Conservation (phyloP, 495 filamentous ascomycete species). For the Talaromyces stipitatus region DNA sequence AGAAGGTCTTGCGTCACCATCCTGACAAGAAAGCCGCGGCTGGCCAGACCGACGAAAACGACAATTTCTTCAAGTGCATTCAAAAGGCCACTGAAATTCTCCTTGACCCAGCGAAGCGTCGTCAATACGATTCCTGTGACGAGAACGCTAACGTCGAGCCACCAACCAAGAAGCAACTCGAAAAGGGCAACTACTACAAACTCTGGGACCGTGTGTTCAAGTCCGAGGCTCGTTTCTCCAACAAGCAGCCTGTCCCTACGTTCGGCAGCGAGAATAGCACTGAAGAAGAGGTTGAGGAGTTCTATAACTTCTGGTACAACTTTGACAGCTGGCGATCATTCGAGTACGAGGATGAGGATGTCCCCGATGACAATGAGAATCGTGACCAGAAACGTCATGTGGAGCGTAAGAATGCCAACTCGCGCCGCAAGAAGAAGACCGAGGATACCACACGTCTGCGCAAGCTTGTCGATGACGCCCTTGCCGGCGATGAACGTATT, state of each 20-base stretch:
- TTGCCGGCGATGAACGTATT: conserved; percentile 83
- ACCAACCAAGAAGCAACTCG: conserved; percentile 77
- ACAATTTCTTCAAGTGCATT: conserved; percentile 99
- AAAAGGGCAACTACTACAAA: conserved; percentile 90
- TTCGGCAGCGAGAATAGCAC: conserved; percentile 78
- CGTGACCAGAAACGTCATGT: conserved; percentile 97
- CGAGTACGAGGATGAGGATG: conserved; percentile 97
- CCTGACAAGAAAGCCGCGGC: conserved; percentile 96
- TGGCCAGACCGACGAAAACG: conserved; percentile 74
- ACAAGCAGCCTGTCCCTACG: conserved; percentile 73
- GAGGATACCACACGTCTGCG: conserved; percentile 90
- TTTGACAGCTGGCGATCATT: conserved; percentile 97
- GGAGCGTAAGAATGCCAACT: conserved; percentile 96
- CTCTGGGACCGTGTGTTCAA: conserved; percentile 83
- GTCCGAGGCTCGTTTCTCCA: conserved; percentile 86
- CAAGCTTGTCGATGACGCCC: conserved; percentile 77
- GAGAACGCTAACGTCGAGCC: conserved; percentile 86
- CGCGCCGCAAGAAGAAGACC: conserved; percentile 97
- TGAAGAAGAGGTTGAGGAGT: conserved; percentile 81
- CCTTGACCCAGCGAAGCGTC: conserved; percentile 81
- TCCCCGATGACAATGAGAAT: conserved; percentile 97
- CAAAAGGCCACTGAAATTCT: conserved; percentile 96
- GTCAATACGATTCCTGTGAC: conserved; percentile 95
- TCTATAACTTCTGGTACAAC: conserved; percentile 99
- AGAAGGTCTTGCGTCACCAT: conserved; percentile 98